Evolutionary conservation across 345 rosid genomes (phyloP), one percentile per base, ranked within the genome.

Genomic region (Moricandia moricandioides): DNA sequence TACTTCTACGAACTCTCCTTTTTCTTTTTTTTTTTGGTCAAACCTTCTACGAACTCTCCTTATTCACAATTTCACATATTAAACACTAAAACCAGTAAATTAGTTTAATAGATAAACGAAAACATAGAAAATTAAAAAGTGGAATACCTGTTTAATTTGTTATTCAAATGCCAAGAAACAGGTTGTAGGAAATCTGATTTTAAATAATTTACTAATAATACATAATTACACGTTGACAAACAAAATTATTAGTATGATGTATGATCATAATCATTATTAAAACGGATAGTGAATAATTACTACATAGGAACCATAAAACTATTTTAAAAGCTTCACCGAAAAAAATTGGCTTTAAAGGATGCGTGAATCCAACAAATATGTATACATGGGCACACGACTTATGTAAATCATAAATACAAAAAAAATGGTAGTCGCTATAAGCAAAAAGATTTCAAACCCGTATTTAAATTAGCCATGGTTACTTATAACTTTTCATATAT

Each of bases 31-130:
- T n/a, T n/a, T n/a, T n/a, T n/a, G n/a, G n/a, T n/a, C n/a, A n/a
- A n/a, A n/a, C n/a, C 14, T 77, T 64, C 71, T 40, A 21, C 6
- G 75, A 70, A 70, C 71, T 17, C 52, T 76, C 74, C 35, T 49
- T 62, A n/a, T n/a, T n/a, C n/a, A n/a, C n/a, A n/a, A n/a, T 2
- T 69, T 54, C 65, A 30, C 64, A 75, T 59, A 56, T 30, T 56
- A 31, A 40, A 17, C 17, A 12, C 13, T 56, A 54, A 7, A 12
- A 16, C 5, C 1, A 27, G 14, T 1, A 1, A 52, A 58, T 10
- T 29, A 43, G 17, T 30, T 11, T 43, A 7, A 4, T 45, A n/a
- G n/a, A 37, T 31, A 24, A 21, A 11, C 47, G 47, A 39, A 39
- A 39, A 35, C 47, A 8, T 9, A 31, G 13, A 49, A 67, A 56